A percentile compares a stretch with the other conserved stretches of the same genome.
These are phyloP conservation scores for Aspergillus bertholletiae DNA, from an alignment of 495 filamentous ascomycete species.

Conservation along the genomic window DNA sequence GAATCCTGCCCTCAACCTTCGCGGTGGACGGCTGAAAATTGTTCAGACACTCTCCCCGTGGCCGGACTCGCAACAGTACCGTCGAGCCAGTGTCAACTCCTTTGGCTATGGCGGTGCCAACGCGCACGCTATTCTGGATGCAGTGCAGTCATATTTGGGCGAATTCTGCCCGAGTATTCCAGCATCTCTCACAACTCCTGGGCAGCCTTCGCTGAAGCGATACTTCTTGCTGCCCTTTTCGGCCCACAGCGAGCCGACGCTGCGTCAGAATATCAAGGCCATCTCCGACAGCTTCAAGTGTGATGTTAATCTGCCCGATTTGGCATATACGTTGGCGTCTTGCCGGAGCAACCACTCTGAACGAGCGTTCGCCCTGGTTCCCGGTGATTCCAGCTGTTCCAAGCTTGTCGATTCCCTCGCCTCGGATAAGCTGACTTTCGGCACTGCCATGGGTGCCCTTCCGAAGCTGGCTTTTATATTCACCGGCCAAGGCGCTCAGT, in stretches of 20 bases:
- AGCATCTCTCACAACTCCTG: not conserved
- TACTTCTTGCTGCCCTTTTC: conserved; percentile 4
- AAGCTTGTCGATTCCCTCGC: not conserved
- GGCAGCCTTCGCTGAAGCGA: not conserved
- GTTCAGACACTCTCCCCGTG: not conserved
- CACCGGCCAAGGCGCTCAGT: conserved; percentile 27
- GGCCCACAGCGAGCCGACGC: not conserved
- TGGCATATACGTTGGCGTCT: conserved; percentile 23
- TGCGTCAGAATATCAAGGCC: not conserved
- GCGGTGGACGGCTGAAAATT: conserved; percentile 3
- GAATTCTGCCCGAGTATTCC: not conserved
- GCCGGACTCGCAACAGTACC: too few relatives aligned
- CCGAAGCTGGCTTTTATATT: conserved; percentile 16
- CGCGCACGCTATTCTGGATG: conserved; percentile 25
- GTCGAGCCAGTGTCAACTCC: conserved; percentile 26
- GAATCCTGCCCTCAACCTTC: conserved; percentile 38
- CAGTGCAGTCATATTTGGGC: not conserved
- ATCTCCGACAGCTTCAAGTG: too few relatives aligned
- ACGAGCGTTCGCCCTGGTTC: too few relatives aligned
- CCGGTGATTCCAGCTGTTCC: too few relatives aligned
- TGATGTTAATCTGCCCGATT: conserved; percentile 2
- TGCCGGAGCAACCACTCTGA: conserved; percentile 17
- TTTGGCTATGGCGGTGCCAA: conserved; percentile 35
- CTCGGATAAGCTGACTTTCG: not conserved
- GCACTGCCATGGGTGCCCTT: too few relatives aligned